Percentiles rank a stretch among this genome's conserved stretches.
phyloP scores from a whole-genome alignment of 2,329 filamentous ascomycete species.

The Helicocarpus griseus region DNA sequence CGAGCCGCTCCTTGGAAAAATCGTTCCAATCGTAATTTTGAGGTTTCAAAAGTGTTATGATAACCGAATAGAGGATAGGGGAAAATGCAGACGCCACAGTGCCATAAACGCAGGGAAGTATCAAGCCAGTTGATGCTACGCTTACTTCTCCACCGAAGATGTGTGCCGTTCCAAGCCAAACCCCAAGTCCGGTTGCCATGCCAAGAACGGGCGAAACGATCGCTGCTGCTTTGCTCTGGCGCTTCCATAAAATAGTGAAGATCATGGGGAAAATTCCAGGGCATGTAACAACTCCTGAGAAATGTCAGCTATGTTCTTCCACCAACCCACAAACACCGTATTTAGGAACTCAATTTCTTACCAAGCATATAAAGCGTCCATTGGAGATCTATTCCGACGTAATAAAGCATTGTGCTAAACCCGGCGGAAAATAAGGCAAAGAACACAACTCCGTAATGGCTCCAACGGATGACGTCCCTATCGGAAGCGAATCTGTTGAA shows the following conservation, averaged over 20 bases:
- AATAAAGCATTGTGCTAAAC: slow-evolving; percentile 45
- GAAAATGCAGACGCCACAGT: slow-evolving; percentile 45
- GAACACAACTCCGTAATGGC: slow-evolving; percentile 44
- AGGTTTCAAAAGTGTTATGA: slow-evolving; percentile 39
- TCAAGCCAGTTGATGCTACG: slow-evolving; percentile 40
- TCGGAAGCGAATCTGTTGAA: slow-evolving; percentile 40
- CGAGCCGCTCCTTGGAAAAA: slow-evolving; percentile 25
- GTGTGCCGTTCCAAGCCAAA: slow-evolving; percentile 44
- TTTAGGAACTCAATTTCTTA: too few relatives aligned
- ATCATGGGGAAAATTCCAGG: slow-evolving; percentile 46
- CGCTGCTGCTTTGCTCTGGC: slow-evolving; percentile 41
- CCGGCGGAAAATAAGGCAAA: slow-evolving; percentile 43
- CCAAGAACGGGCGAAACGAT: slow-evolving; percentile 43
- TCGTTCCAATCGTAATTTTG: slow-evolving; percentile 35
- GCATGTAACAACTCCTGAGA: slow-evolving; percentile 41
- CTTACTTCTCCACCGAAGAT: slow-evolving; percentile 39
- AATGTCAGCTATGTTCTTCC: neutral
- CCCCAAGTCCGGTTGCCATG: slow-evolving; percentile 41
- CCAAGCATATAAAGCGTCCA: slow-evolving; percentile 48
- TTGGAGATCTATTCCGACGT: slow-evolving; percentile 44
- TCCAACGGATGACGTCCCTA: slow-evolving; percentile 41
- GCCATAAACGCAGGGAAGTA: slow-evolving; percentile 44
- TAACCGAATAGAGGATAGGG: slow-evolving; percentile 40
- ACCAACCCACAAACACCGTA: too few relatives aligned
- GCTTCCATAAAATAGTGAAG: slow-evolving; percentile 45